Conservation (phyloP, 139 green algal genomes). For the Coccomyxa sp. region DNA sequence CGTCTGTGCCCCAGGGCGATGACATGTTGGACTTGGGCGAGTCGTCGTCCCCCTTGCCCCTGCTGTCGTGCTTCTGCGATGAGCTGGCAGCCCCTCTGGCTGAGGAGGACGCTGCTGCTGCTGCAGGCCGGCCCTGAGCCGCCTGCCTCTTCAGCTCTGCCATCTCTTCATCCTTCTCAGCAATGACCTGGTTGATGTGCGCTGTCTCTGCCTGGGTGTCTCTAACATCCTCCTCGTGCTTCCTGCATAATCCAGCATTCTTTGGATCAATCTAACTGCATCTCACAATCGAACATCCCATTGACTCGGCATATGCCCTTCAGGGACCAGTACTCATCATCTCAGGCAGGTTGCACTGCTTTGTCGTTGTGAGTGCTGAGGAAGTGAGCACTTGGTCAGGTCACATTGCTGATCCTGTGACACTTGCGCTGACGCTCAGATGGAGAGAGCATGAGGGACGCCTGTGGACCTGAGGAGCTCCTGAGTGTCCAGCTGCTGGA, state of each 20-base stretch:
- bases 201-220: not conserved
- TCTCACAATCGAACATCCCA: not conserved
- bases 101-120: not conserved
- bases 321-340: not conserved
- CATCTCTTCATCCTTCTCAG: conserved; percentile 6
- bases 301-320: not conserved
- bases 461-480: not conserved
- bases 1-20: not conserved
- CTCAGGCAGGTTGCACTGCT: not conserved
- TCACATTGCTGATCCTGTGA: not conserved
- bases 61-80: too few relatives aligned
- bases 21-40: not conserved
- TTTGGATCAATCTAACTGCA: not conserved
- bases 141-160: not conserved
- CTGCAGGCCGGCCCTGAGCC: not conserved
- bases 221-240: not conserved
- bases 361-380: too few relatives aligned
- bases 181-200: not conserved
- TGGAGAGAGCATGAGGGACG: not conserved
- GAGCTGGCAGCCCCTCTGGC: not conserved
- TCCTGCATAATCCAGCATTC: not conserved
- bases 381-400: too few relatives aligned
- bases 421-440: not conserved
- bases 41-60: not conserved
- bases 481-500: not conserved